Percentiles rank a stretch among this genome's conserved stretches.
Evolutionary conservation across 495 filamentous ascomycete genomes (phyloP).

Genomic region (Lasiosphaeria ovina): DNA sequence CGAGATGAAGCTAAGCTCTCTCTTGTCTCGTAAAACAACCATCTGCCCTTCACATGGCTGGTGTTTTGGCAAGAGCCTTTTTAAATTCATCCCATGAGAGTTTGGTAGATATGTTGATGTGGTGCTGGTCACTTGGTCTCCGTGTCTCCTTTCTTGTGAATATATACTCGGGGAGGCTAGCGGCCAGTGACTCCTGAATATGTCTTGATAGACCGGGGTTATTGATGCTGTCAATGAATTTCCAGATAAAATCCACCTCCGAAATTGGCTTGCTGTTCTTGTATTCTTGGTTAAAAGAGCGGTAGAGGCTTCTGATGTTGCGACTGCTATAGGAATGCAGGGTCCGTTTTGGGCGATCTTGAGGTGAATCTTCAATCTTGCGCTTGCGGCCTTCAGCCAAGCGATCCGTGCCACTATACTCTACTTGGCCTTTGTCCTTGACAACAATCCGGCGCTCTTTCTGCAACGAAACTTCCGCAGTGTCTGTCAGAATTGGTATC

Average conservation of each 20-base stretch:
- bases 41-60: not conserved
- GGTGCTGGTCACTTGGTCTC: slow-evolving; percentile 2
- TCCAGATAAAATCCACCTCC: slow-evolving; percentile 27
- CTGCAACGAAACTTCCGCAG: not conserved
- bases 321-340: not conserved
- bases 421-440: not conserved
- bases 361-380: not conserved
- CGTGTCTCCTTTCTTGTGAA: slow-evolving; percentile 2
- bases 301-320: slow-evolving; percentile 19
- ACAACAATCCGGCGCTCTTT: not conserved
- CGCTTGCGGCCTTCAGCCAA: slow-evolving; percentile 5
- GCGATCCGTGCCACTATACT: too few species aligned
- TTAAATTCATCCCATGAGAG: slow-evolving; percentile 27
- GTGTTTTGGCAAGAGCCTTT: not conserved
- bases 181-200: slow-evolving; percentile 23
- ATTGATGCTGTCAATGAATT: slow-evolving; percentile 25
- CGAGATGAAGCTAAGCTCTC: too few species aligned
- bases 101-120: slow-evolving; percentile 16
- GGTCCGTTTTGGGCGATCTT: slow-evolving; percentile 3
- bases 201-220: slow-evolving; percentile 18
- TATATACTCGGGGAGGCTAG: slow-evolving; percentile 16
- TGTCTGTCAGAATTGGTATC: not conserved
- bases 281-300: slow-evolving; percentile 20
- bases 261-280: slow-evolving; percentile 19
- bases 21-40: too few species aligned